Base-by-base conservation (phyloP, 2,329 filamentous ascomycete genomes). In the Sarocladiaceae sp. region DNA sequence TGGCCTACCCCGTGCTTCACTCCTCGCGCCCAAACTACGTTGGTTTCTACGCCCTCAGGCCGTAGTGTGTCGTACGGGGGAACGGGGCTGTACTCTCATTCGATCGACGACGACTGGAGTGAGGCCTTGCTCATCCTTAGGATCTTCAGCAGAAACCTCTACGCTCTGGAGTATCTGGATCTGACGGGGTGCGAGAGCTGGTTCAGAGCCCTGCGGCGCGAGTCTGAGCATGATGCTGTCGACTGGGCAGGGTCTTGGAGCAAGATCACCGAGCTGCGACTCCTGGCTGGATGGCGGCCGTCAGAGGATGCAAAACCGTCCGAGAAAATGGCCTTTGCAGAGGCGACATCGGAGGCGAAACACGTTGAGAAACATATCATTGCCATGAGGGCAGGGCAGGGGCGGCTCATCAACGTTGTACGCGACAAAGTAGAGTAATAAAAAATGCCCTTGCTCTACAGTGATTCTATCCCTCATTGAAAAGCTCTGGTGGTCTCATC, bases 1-100 rank as follows among this genome's bases (percentile, higher is more conserved):
- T 83, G 80, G 80, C 79, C 80, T 1, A 69, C 72, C 41, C 80
- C 80, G 2, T 70, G 69, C 13, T 60, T 79, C n/a, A 77, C 76
- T 2, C 74, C 74, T 7, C 73, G 74, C 50, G 69, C 76, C 6
- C 70, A 66, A 46, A 64, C 64, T 20, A 61, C 73, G 1, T 69
- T 70, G 2, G 59, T 80, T 2, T 58, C 66, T 1, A 68, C 70
- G 4, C 62, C 65, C 4, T 59, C 67, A 24, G 73, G 67, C 21
- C 62, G 53, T 23, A 59, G 55, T 12, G 58, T 78, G 9, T 69
- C 72, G 29, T 80, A 79, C 49, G 68, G 73, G 27, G 74, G 71
- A 15, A 79, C 76, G 2, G 74, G 70, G 6, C 62, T 68, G 7
- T 81, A 82, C 58, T 79, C 76, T 16, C 76, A 80, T 50, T 66